Evolutionary conservation across 306 rosid species (phyloP).

Genomic region (Pterocarpus santalinus): DNA sequence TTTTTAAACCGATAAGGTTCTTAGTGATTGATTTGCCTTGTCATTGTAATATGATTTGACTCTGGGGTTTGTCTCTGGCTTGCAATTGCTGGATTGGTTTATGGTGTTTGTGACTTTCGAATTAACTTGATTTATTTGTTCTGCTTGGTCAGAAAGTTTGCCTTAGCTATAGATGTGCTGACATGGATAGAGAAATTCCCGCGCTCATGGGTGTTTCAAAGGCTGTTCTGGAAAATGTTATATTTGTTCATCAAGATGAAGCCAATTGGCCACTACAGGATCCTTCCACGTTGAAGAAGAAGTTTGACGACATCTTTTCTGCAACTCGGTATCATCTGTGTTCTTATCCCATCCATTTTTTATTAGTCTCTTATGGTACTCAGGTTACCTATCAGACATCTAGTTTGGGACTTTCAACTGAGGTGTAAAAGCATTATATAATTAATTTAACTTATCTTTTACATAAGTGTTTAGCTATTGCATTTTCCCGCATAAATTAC

Average conservation of each 20-base stretch:
- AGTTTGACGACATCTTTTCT: slow-evolving; percentile 95
- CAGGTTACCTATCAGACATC: not conserved
- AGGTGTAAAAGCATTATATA: not conserved
- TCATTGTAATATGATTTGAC: not conserved
- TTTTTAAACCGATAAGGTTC: not conserved
- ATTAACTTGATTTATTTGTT: slow-evolving; percentile 24
- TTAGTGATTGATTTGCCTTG: slow-evolving; percentile 12
- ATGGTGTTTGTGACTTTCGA: not conserved
- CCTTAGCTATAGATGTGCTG: slow-evolving; percentile 97
- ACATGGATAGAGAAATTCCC: slow-evolving; percentile 91
- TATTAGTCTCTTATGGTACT: not conserved
- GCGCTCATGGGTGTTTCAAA: slow-evolving; percentile 98
- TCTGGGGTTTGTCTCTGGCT: not conserved
- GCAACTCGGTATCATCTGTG: slow-evolving; percentile 77
- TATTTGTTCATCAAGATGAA: slow-evolving; percentile 97
- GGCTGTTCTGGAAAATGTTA: slow-evolving; percentile 91
- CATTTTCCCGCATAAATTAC: not conserved
- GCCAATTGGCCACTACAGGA: slow-evolving; percentile 99
- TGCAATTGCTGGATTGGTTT: not conserved
- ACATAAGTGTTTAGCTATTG: not conserved
- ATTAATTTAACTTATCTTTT: slow-evolving; percentile 23
- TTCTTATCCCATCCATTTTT: slow-evolving; percentile 1
- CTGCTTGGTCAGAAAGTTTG: slow-evolving; percentile 73
- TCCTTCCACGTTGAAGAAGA: slow-evolving; percentile 92
- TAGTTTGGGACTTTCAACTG: slow-evolving; percentile 10